Evolutionary conservation across 306 rosid genomes (phyloP).

Genomic region (Pyrus communis): DNA sequence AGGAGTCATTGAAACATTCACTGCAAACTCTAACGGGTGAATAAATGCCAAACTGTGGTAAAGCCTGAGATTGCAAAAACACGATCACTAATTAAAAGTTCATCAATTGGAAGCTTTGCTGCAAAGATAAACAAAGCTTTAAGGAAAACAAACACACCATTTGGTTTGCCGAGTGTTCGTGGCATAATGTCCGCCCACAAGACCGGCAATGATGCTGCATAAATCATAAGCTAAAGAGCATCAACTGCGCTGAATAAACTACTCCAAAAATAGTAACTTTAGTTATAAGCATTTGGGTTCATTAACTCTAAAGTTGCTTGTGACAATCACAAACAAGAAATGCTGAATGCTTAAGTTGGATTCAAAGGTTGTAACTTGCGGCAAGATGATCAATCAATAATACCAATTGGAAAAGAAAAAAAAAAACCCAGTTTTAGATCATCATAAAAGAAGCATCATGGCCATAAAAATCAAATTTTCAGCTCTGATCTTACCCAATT

Average conservation of each 20-base stretch:
- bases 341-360: neutral
- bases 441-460: neutral
- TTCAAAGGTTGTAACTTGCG: neutral
- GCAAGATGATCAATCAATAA: neutral
- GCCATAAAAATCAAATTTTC: neutral
- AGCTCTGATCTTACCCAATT: neutral
- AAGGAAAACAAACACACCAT: slow-evolving; percentile 33
- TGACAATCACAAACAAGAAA: neutral
- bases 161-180: slow-evolving; percentile 83
- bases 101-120: slow-evolving; percentile 1
- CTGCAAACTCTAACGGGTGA: slow-evolving; percentile 78
- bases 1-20: slow-evolving; percentile 66
- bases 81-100: slow-evolving; percentile 5
- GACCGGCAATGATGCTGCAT: slow-evolving; percentile 93
- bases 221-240: neutral
- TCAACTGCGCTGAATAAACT: neutral
- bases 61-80: slow-evolving; percentile 45
- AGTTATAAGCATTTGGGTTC: neutral
- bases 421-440: neutral
- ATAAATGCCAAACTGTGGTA: slow-evolving; percentile 80
- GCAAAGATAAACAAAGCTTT: neutral
- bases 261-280: neutral
- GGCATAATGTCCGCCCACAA: slow-evolving; percentile 91
- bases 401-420: neutral
- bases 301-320: neutral